Base-by-base conservation (phyloP, 2,329 filamentous ascomycete genomes). In the Dothideomycetes sp. region DNA sequence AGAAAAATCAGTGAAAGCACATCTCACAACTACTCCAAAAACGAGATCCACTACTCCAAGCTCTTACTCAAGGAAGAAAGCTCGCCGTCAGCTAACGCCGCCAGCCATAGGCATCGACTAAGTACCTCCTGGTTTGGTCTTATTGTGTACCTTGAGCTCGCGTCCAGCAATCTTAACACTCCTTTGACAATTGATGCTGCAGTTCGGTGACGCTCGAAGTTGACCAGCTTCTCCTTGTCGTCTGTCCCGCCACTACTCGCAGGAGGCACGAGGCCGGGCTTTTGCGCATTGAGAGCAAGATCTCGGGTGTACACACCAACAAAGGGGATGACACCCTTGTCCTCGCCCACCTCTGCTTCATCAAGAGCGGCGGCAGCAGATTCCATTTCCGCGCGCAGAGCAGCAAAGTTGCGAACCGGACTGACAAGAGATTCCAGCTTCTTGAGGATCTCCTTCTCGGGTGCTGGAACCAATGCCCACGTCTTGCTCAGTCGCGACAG, bases 81-180 rank as follows among this genome's bases (percentile, higher is more conserved):
- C 52, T 88, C 82, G n/a, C 78, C 75, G 48, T 89, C 84, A 40
- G 64, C 74, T 40, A 91, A 58, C 8, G 84, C 82, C 34, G 81
- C 79, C 64, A 91, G 79, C 84, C 85, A 91, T n/a, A 91, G 68
- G 56, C 84, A 91, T 47, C 82, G 72, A 60, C 85, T 83, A 4
- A 84, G 80, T 37, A 87, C 74, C 38, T 83, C 81, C 45, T 85
- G 81, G 29, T 88, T 76, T 1, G 83, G 78, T 49, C 78, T 72
- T 56, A 89, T 87, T 5, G 66, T 63, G 56, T 89, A 91, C 41
- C 77, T 72, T 16, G 79, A 76, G 55, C 83, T 88, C 1, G 82
- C 80, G 60, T 91, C 84, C 8, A 91, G 67, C n/a, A 91, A 66
- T 16, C 84, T 71, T 31, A 89, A 64, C 30, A 91, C 64, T 36